Evolutionary conservation across 2,329 filamentous ascomycete species (phyloP).

Genomic region (Alternaria hordeiaustralica): DNA sequence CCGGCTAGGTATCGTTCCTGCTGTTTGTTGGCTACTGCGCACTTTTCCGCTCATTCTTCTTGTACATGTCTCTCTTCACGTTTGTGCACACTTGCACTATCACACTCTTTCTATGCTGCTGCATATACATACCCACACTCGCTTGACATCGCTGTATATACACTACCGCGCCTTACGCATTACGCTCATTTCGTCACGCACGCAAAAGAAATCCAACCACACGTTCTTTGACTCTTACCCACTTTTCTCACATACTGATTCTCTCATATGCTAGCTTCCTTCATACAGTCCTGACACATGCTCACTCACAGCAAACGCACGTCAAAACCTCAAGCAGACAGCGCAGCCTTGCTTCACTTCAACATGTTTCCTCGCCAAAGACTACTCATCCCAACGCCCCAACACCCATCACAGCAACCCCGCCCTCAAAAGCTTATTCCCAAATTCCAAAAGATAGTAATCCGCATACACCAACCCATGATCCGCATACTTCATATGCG

Average conservation of each 20-base stretch:
- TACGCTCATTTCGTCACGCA: neutral
- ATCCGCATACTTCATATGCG: conserved; percentile 53
- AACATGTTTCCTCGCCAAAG: neutral
- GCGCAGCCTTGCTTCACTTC: too few species aligned
- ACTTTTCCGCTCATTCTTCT: neutral
- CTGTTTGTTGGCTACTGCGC: neutral
- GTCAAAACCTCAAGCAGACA: neutral
- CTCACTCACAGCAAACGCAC: neutral
- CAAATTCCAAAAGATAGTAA: conserved; percentile 57
- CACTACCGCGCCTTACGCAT: neutral
- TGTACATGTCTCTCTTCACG: neutral
- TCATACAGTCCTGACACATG: neutral
- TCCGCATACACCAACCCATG: conserved; percentile 60
- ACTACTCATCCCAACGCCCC: neutral
- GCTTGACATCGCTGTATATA: neutral
- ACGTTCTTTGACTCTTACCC: neutral
- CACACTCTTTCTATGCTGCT: neutral
- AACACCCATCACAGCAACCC: conserved; percentile 29
- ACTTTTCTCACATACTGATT: neutral
- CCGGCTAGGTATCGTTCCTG: neutral
- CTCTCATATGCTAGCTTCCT: neutral
- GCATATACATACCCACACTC: neutral
- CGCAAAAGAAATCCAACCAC: neutral
- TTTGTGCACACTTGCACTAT: neutral
- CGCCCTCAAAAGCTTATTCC: conserved; percentile 54